Evolutionary conservation across 129 eudicot species (phyloP), one percentile per base, ranked within the genome.

Genomic region (Oenanthe sinensis): DNA sequence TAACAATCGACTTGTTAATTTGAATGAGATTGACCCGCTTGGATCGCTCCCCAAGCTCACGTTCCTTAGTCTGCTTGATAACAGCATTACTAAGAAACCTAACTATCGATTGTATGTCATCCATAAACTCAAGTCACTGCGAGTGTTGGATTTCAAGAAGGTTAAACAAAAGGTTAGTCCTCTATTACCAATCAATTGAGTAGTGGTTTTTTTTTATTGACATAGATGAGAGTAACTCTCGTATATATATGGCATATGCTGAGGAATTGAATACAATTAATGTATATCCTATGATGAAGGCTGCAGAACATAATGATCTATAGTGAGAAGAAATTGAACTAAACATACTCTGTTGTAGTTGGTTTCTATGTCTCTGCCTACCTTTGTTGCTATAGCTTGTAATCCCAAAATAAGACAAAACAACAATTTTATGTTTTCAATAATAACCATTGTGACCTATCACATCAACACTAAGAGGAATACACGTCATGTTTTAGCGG

Each of bases 1-100:
- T 48, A 95, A 92, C 97, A 95, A 95, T 80, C 89, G 96, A 26
- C 88, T 95, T 77, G 92, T 88, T 81, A 95, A 95, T 84, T 85
- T 95, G 92, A 92, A 86, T 78, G 99, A 95, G 88, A 95, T 95
- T 79, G 99, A 92, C 79, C 99, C 99, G 1, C 96, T 95, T 77
- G 91, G 92, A 8, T 95, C 99, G 4, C 90, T 95, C 28, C 85
- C 95, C 4, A 95, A 90, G 87, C 96, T 95, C 60, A 90, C 86
- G 88, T 88, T 85, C 81, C 90, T 95, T 83, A 91, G 96, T 75
- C 87, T 95, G 77, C 89, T 95, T 58, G 99, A 95, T 79, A 95
- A 95, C 80, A 88, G 86, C 74, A 90, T 95, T 43, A 95, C 96
- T 0, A 95, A 92, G 88, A 95, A 90, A 81, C 96, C 99, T 10